Base-by-base conservation (phyloP, 1,284 basidiomycete genomes). In the Trametes polyzona region DNA sequence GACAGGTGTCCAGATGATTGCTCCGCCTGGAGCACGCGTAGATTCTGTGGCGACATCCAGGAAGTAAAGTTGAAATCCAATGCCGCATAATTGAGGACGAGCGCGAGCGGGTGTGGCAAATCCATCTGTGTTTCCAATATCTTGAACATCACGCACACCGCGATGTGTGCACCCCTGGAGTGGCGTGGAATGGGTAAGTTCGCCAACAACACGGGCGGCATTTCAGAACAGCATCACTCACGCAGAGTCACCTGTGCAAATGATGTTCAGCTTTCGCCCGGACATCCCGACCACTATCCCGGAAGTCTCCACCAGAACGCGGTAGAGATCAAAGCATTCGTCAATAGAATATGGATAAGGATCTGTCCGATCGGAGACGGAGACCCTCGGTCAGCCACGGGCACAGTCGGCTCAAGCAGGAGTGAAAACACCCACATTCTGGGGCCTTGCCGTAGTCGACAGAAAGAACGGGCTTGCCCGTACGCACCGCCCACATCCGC, bases 51-150 rank as follows among this genome's bases (percentile, higher is more conserved):
- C 0, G 95, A 88, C 95, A 98, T 98, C 96, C 96, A 99, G 23
- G 94, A 94, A 0, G 92, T 93, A 71, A 96, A 98, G 71, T 97
- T 96, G 78, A 99, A 98, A 72, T 98, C 96, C 48, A 98, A 83
- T 17, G 79, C 92, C 57, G 90, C 80, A 70, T 93, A 93, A 65
- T 81, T 89, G 52, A 97, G 83, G 23, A 97, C 86, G 48, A 98
- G 78, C 0, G 93, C 91, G 42, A 90, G 77, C 0, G 96, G 96
- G 23, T 77, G 76, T 11, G 79, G 79, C 30, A 86, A 69, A 58
- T 74, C 56, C 72, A 75, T 65, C 81, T 83, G 64, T 79, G 79
- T 74, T 52, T 97, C 93, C 36, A 97, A 76, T 42, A 95, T 84
- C 73, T 89, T 91, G 73, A 93, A 79, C 73, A 96, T 85, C 51